Conservation (phyloP, 1,284 basidiomycete genomes). For the Apiotrichum veenhuisii region DNA sequence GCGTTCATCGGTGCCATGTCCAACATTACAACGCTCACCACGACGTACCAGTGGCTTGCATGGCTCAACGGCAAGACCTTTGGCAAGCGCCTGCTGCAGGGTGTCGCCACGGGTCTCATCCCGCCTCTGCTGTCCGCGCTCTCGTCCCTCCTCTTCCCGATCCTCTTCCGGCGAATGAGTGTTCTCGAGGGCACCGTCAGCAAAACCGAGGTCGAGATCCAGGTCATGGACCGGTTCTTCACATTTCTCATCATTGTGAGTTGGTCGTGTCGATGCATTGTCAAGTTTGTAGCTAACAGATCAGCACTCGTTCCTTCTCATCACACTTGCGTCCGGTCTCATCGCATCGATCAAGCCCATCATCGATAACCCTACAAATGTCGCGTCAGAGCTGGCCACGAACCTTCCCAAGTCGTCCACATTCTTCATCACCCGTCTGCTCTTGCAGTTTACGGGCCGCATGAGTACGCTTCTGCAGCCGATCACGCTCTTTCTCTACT, state of each 20-base stretch:
- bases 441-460: constrained; percentile 51
- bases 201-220: constrained; percentile 66
- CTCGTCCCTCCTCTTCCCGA: constrained; percentile 67
- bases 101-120: constrained; percentile 62
- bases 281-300: constrained; percentile 63
- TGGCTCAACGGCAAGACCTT: constrained; percentile 57
- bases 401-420: constrained; percentile 66
- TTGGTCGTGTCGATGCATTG: too few species aligned
- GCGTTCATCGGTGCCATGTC: constrained; percentile 55
- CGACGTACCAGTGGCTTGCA: constrained; percentile 56
- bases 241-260: constrained; percentile 49
- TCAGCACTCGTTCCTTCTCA: constrained; percentile 64
- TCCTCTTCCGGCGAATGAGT: constrained; percentile 58
- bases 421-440: constrained; percentile 74
- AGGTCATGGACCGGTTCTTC: constrained; percentile 71
- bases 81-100: constrained; percentile 51
- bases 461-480: constrained; percentile 58
- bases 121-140: constrained; percentile 66
- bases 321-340: constrained; percentile 60
- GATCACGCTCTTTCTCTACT: constrained; percentile 62
- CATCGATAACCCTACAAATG: constrained; percentile 51
- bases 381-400: neutral
- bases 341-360: constrained; percentile 26
- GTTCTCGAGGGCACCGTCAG: constrained; percentile 70
- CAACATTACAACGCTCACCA: constrained; percentile 52